Base-by-base conservation (phyloP, 768 basidiomycete species). In the Dioszegia hungarica region DNA sequence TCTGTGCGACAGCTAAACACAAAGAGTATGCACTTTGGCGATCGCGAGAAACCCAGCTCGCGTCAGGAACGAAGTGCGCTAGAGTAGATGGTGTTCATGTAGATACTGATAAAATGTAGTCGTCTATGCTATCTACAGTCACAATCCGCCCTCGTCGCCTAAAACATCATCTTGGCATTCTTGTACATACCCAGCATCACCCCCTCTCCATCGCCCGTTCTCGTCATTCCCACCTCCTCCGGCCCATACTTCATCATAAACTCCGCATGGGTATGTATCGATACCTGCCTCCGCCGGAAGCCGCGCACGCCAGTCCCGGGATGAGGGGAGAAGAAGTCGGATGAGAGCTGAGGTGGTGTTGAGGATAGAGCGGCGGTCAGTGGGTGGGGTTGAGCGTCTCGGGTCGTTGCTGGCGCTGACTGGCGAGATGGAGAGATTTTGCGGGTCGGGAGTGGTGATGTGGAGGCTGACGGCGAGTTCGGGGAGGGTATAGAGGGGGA, bases 141-240 rank as follows among this genome's bases (percentile, higher is more conserved):
- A 11, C 20, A 15, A 19, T 20, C n/a, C 29, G 22, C 15, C 25
- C 10, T n/a, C n/a, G n/a, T n/a, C n/a, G 8, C 12, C 40, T 64
- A 94, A 66, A 94, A 94, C 69, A 94, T 79, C 72, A 95, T 86
- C 75, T 92, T 91, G 59, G 92, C 92, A 78, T 95, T 95, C 77
- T 87, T 83, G 75, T 95, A 97, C 75, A 86, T 92, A 64, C 86
- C 85, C 54, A 92, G 69, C 81, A 95, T 80, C 6, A 92, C 89
- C 73, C 92, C 93, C 77, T 89, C 89, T 48, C 92, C 90, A 72
- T 83, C 92, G 60, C 78, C 79, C 52, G 91, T 76, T 41, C 80
- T 80, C 20, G 60, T 57, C 20, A n/a, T 3, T 2, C 27, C 37
- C 31, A 90, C 69, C 36, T 69, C 63, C 24, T 65, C 50, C 12